phyloP scores from a whole-genome alignment of 225 moss, liverwort and hornwort species.

The Sphagnum contortum region DNA sequence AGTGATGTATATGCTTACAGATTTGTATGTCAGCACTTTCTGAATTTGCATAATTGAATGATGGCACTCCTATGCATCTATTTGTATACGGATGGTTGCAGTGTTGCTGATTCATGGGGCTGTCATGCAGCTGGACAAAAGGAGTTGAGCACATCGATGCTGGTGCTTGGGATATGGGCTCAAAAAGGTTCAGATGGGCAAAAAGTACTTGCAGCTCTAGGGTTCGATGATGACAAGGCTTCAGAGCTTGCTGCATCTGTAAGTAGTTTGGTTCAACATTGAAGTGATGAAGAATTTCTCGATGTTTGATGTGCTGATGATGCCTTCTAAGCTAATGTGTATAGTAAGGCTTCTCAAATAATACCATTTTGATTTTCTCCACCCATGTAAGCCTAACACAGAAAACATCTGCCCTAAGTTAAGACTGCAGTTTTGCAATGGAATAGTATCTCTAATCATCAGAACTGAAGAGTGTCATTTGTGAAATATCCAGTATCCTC shows the following conservation, averaged over 20 bases:
- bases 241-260: conserved; percentile 36
- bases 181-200: conserved; percentile 60
- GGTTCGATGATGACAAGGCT: conserved; percentile 36
- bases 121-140: conserved; percentile 21
- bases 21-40: neutral
- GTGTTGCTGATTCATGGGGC: no score
- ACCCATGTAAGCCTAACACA: neutral
- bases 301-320: neutral
- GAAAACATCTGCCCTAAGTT: no score
- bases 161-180: conserved; percentile 59
- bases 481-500: no score
- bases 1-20: neutral
- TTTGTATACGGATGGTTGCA: no score
- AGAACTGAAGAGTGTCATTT: no score
- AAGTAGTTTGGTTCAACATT: conserved; percentile 4
- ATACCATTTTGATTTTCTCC: neutral
- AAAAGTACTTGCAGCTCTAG: conserved; percentile 49
- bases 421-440: no score
- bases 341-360: neutral
- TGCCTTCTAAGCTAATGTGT: neutral
- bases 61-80: no score
- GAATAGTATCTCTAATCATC: no score
- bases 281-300: neutral
- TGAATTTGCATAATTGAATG: neutral
- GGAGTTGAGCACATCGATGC: conserved; percentile 41